These are phyloP conservation scores for Monosporascus cannonballus DNA, from an alignment of 2,329 filamentous ascomycete genomes.

Conservation along the genomic window DNA sequence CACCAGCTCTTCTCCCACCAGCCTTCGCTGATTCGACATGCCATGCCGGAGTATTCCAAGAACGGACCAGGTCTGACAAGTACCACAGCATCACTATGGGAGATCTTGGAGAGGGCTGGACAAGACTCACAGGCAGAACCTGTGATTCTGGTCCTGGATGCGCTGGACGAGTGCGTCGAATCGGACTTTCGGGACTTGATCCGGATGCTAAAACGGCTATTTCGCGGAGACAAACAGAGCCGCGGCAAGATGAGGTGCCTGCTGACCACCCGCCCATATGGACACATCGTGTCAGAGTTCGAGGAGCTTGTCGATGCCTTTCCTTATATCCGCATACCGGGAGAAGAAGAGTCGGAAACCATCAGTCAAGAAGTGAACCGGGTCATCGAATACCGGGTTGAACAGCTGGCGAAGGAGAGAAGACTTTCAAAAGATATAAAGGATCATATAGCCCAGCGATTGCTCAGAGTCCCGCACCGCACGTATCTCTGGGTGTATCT, in stretches of 20 bases:
- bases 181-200: slow-evolving; percentile 18
- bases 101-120: slow-evolving; percentile 22
- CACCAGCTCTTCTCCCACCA: slow-evolving; percentile 31
- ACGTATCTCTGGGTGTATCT: slow-evolving; percentile 34
- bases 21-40: slow-evolving; percentile 26
- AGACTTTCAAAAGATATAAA: slow-evolving; percentile 10
- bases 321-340: slow-evolving; percentile 24
- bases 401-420: slow-evolving; percentile 11
- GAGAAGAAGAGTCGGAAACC: slow-evolving; percentile 28
- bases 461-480: slow-evolving; percentile 18
- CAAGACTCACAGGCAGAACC: slow-evolving; percentile 20
- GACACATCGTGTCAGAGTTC: slow-evolving; percentile 22
- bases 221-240: no score
- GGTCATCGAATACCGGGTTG: slow-evolving; percentile 25
- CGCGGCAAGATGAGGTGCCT: slow-evolving; percentile 24
- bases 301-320: no score
- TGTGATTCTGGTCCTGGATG: slow-evolving; percentile 32
- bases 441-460: slow-evolving; percentile 9
- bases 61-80: slow-evolving; percentile 22
- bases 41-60: slow-evolving; percentile 15
- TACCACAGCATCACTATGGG: slow-evolving; percentile 24
- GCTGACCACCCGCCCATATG: slow-evolving; percentile 30
- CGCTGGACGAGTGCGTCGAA: slow-evolving; percentile 31
- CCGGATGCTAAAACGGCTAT: neutral
- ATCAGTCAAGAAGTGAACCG: slow-evolving; percentile 30